These are phyloP conservation scores for Nidularia pulvinata DNA, from an alignment of 768 basidiomycete species.

Conservation along the genomic window DNA sequence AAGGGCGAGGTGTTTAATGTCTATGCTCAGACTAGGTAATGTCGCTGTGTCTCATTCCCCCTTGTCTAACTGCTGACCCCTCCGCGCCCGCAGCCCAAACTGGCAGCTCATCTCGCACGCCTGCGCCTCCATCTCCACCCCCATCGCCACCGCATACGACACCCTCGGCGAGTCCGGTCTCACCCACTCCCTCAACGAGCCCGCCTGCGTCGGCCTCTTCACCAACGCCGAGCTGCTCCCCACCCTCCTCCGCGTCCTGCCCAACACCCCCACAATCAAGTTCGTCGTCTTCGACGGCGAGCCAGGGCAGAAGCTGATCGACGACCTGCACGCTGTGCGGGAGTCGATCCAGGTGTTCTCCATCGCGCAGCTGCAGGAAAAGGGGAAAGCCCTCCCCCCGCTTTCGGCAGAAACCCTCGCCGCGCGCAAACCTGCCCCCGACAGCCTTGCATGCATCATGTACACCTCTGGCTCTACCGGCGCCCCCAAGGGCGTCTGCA, in stretches of 20 bases:
- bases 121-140: conserved; percentile 66
- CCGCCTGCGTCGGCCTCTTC: conserved; percentile 74
- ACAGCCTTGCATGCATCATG: conserved; percentile 39
- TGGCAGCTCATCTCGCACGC: conserved; percentile 85
- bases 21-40: conserved; percentile 74
- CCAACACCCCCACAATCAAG: conserved; percentile 67
- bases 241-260: conserved; percentile 64
- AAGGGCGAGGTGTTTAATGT: conserved; percentile 77
- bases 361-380: conserved; percentile 62
- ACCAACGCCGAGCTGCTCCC: conserved; percentile 83
- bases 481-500: conserved; percentile 84
- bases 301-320: conserved; percentile 41
- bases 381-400: conserved; percentile 46
- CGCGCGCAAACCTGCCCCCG: conserved; percentile 28
- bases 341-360: conserved; percentile 51
- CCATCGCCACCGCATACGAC: conserved; percentile 89
- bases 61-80: neutral
- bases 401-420: conserved; percentile 31
- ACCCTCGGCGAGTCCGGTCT: conserved; percentile 83
- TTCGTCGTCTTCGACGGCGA: conserved; percentile 80
- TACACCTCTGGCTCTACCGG: conserved; percentile 83
- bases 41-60: neutral
- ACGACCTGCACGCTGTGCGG: conserved; percentile 46
- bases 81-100: conserved; percentile 42
- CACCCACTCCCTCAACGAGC: conserved; percentile 76